A percentile compares a stretch with the other conserved stretches of the same genome.
Evolutionary conservation across 106 monocot genomes (phyloP).

Genomic region (Dendrobium officinale): DNA sequence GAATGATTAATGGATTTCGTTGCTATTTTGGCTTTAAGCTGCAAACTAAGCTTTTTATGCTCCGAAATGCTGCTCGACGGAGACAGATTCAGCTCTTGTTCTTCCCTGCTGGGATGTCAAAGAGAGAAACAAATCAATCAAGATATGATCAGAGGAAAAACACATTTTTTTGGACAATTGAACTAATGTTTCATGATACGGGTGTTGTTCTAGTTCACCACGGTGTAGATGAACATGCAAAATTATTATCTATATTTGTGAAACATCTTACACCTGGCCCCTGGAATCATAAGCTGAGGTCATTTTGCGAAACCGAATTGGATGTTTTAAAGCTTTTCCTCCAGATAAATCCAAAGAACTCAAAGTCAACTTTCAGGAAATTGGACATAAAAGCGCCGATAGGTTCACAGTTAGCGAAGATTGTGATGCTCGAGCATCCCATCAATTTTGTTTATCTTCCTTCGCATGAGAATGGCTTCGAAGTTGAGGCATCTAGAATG

Average conservation of each 20-base stretch:
- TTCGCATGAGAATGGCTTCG: slow-evolving; percentile 46
- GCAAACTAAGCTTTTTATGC: slow-evolving; percentile 26
- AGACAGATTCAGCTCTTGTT: slow-evolving; percentile 36
- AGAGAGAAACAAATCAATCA: slow-evolving; percentile 58
- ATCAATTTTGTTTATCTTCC: slow-evolving; percentile 72
- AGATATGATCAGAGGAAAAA: slow-evolving; percentile 38
- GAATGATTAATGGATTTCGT: slow-evolving; percentile 23
- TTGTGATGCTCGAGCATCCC: slow-evolving; percentile 72
- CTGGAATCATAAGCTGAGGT: slow-evolving; percentile 57
- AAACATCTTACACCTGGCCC: slow-evolving; percentile 76
- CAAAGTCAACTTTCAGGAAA: slow-evolving; percentile 44
- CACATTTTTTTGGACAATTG: too few relatives aligned
- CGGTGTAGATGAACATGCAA: slow-evolving; percentile 48
- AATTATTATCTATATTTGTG: slow-evolving; percentile 37
- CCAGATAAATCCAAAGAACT: slow-evolving; percentile 42
- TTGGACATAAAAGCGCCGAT: slow-evolving; percentile 47
- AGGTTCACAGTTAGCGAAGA: slow-evolving; percentile 36
- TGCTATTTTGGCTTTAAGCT: slow-evolving; percentile 22
- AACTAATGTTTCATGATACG: too few relatives aligned
- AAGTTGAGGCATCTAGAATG: slow-evolving; percentile 36
- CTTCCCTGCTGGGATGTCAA: slow-evolving; percentile 61
- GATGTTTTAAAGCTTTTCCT: slow-evolving; percentile 61
- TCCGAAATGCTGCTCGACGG: slow-evolving; percentile 42
- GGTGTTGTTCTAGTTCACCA: too few relatives aligned
- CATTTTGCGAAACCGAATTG: slow-evolving; percentile 38